phyloP scores from a whole-genome alignment of 805 yeast genomes.

The Candida nemodendra region DNA sequence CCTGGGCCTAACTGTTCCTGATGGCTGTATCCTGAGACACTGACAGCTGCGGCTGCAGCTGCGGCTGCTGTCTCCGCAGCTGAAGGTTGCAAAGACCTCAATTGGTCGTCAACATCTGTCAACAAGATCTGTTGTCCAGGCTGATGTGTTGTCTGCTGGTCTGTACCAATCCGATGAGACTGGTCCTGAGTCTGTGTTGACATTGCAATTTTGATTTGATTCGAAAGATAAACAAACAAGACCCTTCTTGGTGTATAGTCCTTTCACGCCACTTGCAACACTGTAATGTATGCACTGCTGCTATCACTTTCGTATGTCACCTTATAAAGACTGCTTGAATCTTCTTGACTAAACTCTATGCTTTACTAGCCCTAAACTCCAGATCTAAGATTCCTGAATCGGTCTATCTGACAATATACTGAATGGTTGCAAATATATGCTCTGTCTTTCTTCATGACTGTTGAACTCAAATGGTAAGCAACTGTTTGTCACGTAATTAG shows the following conservation, averaged over 20 bases:
- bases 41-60: conserved; percentile 9
- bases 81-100: conserved; percentile 20
- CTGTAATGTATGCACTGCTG: too few species aligned
- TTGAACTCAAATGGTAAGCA: neutral
- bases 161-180: neutral
- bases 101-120: conserved; percentile 27
- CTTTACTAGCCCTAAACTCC: too few species aligned
- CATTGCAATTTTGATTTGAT: too few species aligned
- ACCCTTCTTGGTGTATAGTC: too few species aligned
- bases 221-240: neutral
- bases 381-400: neutral
- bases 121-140: conserved; percentile 15
- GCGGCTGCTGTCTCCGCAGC: conserved; percentile 4
- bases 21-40: conserved; percentile 6
- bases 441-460: too few species aligned
- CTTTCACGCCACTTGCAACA: too few species aligned
- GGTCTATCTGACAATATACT: conserved; percentile 16
- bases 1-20: conserved; percentile 10
- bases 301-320: too few species aligned
- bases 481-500: neutral
- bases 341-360: too few species aligned
- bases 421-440: conserved; percentile 12
- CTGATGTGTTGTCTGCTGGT: conserved; percentile 9
- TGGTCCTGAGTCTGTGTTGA: conserved; percentile 13
- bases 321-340: too few species aligned